Conservation (phyloP, 2,329 filamentous ascomycete species). For the Fonsecaea multimorphosa region DNA sequence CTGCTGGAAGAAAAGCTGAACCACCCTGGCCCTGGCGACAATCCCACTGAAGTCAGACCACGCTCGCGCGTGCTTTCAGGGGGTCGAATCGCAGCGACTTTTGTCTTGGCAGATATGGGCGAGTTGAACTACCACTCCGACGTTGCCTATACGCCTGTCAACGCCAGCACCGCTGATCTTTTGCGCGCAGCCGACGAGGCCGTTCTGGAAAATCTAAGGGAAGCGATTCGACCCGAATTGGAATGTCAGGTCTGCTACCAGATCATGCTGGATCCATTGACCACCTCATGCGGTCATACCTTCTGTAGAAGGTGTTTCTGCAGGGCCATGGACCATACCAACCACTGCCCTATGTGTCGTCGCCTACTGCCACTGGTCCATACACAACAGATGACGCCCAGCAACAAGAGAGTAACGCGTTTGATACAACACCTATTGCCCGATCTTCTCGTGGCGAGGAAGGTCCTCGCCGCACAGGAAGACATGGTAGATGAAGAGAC, state of each 20-base stretch:
- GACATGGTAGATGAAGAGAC: constrained; percentile 61
- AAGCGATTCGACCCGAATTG: constrained; percentile 70
- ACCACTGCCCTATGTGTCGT: constrained; percentile 81
- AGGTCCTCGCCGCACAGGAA: constrained; percentile 64
- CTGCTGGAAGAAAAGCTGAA: constrained; percentile 51
- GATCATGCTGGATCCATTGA: constrained; percentile 79
- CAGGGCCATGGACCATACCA: constrained; percentile 76
- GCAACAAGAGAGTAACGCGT: constrained; percentile 67
- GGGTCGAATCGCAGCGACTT: constrained; percentile 70
- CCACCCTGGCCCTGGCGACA: constrained; percentile 44
- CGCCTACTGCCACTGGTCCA: constrained; percentile 63
- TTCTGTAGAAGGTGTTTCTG: constrained; percentile 83
- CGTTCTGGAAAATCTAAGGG: constrained; percentile 65
- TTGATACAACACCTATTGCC: constrained; percentile 74
- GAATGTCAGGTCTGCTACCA: constrained; percentile 90
- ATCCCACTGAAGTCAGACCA: constrained; percentile 39
- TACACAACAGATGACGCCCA: constrained; percentile 56
- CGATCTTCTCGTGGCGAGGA: constrained; percentile 65
- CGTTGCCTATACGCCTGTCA: constrained; percentile 54
- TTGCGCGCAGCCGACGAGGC: constrained; percentile 53
- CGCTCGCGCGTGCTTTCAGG: constrained; percentile 54
- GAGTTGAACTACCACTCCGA: constrained; percentile 64
- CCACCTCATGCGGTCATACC: constrained; percentile 85
- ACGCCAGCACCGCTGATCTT: constrained; percentile 31
- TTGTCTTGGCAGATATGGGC: constrained; percentile 67